Evolutionary conservation across 2,329 filamentous ascomycete genomes (phyloP), one percentile per base, ranked within the genome.

Genomic region (Talaromyces funiculosus): DNA sequence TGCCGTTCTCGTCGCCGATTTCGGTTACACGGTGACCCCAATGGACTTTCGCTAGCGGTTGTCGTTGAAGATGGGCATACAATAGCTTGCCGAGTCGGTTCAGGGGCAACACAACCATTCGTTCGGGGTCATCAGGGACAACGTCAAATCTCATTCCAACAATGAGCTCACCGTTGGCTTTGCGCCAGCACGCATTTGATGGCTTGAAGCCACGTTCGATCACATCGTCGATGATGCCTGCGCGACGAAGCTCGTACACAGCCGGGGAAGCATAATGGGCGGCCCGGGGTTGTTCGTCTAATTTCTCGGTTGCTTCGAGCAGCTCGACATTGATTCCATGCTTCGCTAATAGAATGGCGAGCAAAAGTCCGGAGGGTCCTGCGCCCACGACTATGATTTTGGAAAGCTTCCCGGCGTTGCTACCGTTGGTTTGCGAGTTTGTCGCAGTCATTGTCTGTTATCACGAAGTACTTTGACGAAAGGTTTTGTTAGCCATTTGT

Each of bases 231-330:
- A 87, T 72, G 10, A 87, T 79, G 0, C 85, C 85, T 0, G 85
- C 85, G n/a, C 82, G 79, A 42, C 75, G 68, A 53, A 88, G 78
- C 61, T 85, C 84, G 40, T 81, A 81, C 45, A 84, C 80, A 1
- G 84, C 84, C 0, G 84, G 78, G 0, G 82, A 77, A 3, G 81
- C 83, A 68, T 86, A 87, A 70, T 86, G 83, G 2, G 84, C 82
- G 14, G 85, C 85, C 29, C 85, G 82, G 0, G 85, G 85, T 61
- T 84, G 83, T 61, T 81, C 76, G 72, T 86, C 83, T 49, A 87
- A 76, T 58, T 80, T 74, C 26, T 77, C 69, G 1, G 80, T 77
- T 2, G 80, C 80, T 66, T 88, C 85, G 57, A 87, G 74, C 12
- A 73, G 37, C 18, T 69, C 66, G n/a, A 72, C 70, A 42, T 67